phyloP scores from a whole-genome alignment of 306 rosid species.

The Cyclanthera cordifolia region DNA sequence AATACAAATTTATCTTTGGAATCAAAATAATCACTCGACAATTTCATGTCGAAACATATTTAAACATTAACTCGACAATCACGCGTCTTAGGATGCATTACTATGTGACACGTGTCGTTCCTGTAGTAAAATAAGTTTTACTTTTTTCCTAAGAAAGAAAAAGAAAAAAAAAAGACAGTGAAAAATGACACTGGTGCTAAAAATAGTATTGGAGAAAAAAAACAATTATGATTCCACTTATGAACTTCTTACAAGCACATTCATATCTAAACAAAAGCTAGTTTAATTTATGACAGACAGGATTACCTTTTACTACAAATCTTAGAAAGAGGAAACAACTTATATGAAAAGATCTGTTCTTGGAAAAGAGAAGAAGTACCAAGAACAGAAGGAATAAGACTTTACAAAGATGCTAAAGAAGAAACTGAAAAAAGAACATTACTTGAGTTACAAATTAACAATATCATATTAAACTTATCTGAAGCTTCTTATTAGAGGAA shows the following conservation, averaged over 20 bases:
- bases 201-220: background rate
- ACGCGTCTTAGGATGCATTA: too few species aligned
- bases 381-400: background rate
- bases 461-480: conserved; percentile 15
- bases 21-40: too few species aligned
- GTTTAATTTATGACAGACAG: background rate
- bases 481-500: conserved; percentile 13
- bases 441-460: conserved; percentile 7
- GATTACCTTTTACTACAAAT: background rate
- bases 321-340: background rate
- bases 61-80: too few species aligned
- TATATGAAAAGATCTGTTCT: conserved; percentile 18
- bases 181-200: background rate
- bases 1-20: too few species aligned
- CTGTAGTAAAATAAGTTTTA: too few species aligned
- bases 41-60: too few species aligned
- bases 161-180: background rate
- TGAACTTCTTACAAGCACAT: background rate
- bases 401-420: conserved; percentile 6
- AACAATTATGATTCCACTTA: background rate
- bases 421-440: background rate
- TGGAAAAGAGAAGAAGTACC: background rate
- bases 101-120: too few species aligned
- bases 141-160: background rate
- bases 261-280: background rate